Conservation (phyloP, 148 eudicot species). For the Fagopyrum homotropicum region DNA sequence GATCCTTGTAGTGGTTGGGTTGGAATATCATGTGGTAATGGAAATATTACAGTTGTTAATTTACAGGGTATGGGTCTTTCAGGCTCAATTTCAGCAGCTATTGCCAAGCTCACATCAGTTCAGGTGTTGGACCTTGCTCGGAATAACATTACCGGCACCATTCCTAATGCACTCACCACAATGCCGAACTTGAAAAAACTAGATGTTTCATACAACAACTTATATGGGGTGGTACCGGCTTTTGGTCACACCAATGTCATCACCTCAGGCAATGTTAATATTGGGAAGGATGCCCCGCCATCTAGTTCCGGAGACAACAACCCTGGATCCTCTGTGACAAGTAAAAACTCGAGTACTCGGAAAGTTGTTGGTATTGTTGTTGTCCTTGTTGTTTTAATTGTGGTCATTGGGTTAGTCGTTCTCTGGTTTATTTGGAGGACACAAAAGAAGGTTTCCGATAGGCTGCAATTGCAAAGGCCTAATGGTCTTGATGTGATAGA, state of each 20-base stretch:
- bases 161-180: conserved; percentile 3
- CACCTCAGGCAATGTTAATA: conserved; percentile 10
- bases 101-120: neutral
- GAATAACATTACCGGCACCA: conserved; percentile 9
- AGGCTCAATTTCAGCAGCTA: conserved; percentile 2
- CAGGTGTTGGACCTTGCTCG: neutral
- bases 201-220: conserved; percentile 6
- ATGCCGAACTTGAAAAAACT: conserved; percentile 7
- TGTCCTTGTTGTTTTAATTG: neutral
- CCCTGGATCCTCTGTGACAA: neutral
- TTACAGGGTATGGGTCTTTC: neutral
- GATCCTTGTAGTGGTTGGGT: conserved; percentile 32
- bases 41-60: neutral
- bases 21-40: neutral
- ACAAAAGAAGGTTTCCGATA: neutral
- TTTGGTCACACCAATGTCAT: conserved; percentile 5
- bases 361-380: neutral
- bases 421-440: neutral
- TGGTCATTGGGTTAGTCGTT: neutral
- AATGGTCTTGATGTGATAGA: conserved; percentile 10
- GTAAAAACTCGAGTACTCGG: neutral
- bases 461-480: neutral
- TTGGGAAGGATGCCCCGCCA: conserved; percentile 2
- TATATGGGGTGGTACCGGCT: neutral
- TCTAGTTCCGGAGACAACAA: neutral